Conservation (phyloP, 2,329 filamentous ascomycete species). For the Aspergillus bombycis region DNA sequence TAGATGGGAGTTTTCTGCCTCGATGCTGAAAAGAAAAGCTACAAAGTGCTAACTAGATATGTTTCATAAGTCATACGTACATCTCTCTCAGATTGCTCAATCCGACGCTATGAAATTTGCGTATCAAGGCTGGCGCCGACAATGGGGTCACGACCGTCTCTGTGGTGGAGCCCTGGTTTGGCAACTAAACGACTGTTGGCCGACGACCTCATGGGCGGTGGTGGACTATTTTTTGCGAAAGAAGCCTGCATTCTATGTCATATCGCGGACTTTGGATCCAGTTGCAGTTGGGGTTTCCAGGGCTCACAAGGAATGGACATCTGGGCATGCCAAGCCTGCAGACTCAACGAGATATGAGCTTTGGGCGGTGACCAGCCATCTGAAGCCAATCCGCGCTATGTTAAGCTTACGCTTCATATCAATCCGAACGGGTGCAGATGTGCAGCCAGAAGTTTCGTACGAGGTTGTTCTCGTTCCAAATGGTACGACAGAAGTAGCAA, state of each 20-base stretch:
- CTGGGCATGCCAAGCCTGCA: background rate
- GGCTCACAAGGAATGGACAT: background rate
- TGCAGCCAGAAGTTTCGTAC: background rate
- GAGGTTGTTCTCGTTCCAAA: background rate
- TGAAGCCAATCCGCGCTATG: background rate
- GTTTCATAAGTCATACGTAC: no score
- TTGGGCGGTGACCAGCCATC: background rate
- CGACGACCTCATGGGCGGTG: slow-evolving; percentile 63
- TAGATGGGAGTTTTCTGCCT: no score
- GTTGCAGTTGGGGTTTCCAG: slow-evolving; percentile 57
- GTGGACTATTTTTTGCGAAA: slow-evolving; percentile 63
- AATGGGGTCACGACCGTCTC: slow-evolving; percentile 46
- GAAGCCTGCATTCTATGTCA: slow-evolving; percentile 64
- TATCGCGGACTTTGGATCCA: slow-evolving; percentile 58
- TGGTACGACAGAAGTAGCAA: background rate
- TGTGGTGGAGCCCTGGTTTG: slow-evolving; percentile 50
- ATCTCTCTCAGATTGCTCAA: slow-evolving; percentile 49
- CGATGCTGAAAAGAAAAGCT: no score
- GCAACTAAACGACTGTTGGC: slow-evolving; percentile 57
- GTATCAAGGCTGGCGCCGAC: slow-evolving; percentile 57
- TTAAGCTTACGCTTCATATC: background rate
- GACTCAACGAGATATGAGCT: background rate
- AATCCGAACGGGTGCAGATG: background rate
- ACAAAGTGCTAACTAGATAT: no score
- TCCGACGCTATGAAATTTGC: slow-evolving; percentile 62